Conservation (phyloP, 768 basidiomycete genomes). For the Galerina sulciceps region DNA sequence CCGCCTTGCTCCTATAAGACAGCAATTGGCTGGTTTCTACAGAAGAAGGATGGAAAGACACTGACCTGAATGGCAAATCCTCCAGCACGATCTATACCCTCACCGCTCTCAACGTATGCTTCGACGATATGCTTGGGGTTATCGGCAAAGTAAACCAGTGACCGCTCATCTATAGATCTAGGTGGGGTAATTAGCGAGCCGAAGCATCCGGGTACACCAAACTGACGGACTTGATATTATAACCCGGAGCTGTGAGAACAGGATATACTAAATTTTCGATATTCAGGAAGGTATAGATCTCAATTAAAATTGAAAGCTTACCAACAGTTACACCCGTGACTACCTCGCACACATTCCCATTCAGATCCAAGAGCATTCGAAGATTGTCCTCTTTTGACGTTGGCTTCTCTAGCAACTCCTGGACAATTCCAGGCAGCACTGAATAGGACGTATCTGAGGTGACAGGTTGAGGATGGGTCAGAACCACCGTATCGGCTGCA, state of each 20-base stretch:
- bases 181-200: neutral
- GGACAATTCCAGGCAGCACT: slow-evolving; percentile 51
- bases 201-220: neutral
- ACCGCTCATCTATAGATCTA: slow-evolving; percentile 84
- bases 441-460: slow-evolving; percentile 61
- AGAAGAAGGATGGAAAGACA: neutral
- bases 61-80: slow-evolving; percentile 92
- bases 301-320: slow-evolving; percentile 33
- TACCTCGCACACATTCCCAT: slow-evolving; percentile 87
- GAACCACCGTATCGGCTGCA: slow-evolving; percentile 93
- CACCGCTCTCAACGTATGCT: slow-evolving; percentile 85
- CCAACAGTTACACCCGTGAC: slow-evolving; percentile 90
- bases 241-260: slow-evolving; percentile 76
- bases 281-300: neutral
- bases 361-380: slow-evolving; percentile 86
- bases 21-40: neutral
- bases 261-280: slow-evolving; percentile 63
- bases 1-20: slow-evolving; percentile 74
- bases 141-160: slow-evolving; percentile 77
- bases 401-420: slow-evolving; percentile 93
- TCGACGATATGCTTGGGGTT: slow-evolving; percentile 60
- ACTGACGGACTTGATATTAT: slow-evolving; percentile 61
- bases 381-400: slow-evolving; percentile 76
- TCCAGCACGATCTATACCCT: slow-evolving; percentile 88
- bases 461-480: slow-evolving; percentile 72